These are phyloP conservation scores for Fusarium robinianum DNA, from an alignment of 2,329 filamentous ascomycete species.

Conservation along the genomic window DNA sequence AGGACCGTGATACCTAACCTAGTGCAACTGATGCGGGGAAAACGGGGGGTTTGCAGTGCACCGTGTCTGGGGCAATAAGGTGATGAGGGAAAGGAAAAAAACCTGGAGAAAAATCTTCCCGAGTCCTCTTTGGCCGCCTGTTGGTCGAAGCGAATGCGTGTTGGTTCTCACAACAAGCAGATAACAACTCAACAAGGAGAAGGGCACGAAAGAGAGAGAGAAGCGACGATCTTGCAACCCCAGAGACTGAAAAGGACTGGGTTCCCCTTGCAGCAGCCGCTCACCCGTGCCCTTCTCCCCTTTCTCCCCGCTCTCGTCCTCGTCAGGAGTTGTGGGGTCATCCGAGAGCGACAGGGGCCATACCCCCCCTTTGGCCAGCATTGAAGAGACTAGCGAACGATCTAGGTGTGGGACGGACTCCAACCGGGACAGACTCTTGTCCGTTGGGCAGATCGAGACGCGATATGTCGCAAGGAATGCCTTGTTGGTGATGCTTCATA, in stretches of 20 bases:
- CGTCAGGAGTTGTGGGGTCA: conserved; percentile 18
- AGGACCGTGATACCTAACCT: no score
- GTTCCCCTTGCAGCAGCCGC: no score
- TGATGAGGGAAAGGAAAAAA: not conserved
- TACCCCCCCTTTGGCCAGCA: conserved; percentile 5
- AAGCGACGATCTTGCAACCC: conserved; percentile 8
- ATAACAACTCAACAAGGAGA: conserved; percentile 4
- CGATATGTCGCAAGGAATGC: conserved; percentile 5
- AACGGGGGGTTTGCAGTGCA: no score
- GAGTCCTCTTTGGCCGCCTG: not conserved
- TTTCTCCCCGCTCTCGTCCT: conserved; percentile 14
- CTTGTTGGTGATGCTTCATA: conserved; percentile 2
- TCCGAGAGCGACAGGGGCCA: conserved; percentile 3
- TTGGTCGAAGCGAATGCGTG: conserved; percentile 1
- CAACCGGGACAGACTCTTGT: conserved; percentile 3
- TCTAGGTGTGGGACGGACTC: conserved; percentile 15
- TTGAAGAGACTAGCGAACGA: conserved; percentile 16
- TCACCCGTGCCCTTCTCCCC: conserved; percentile 20
- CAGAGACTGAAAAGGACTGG: no score
- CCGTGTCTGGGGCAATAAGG: conserved; percentile 1
- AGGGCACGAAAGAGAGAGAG: conserved; percentile 1
- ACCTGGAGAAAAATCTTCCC: conserved; percentile 1
- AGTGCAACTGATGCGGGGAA: no score
- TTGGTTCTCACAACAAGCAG: conserved; percentile 5
- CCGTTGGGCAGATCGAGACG: conserved; percentile 18